Evolutionary conservation across 441 rosid species (phyloP).

Genomic region (Kokia cookei): DNA sequence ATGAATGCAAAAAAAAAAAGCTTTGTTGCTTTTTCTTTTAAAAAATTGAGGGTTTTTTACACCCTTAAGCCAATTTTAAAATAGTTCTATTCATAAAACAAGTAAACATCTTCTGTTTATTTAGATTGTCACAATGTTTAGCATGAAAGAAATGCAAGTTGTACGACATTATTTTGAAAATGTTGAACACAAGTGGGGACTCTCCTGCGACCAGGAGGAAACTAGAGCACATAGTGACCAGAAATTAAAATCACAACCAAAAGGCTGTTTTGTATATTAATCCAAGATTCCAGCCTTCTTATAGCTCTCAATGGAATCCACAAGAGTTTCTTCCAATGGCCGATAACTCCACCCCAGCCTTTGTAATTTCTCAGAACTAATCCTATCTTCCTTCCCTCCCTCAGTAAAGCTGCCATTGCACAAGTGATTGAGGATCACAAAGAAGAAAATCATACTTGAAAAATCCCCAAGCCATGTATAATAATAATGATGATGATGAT

Average conservation of each 20-base stretch:
- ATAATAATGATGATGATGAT: not conserved
- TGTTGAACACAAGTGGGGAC: not conserved
- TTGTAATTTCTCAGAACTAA: slow-evolving; percentile 64
- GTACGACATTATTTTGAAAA: not conserved
- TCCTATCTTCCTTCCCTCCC: slow-evolving; percentile 2
- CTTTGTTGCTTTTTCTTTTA: too few relatives aligned
- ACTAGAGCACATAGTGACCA: not conserved
- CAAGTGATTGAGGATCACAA: not conserved
- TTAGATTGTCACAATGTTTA: not conserved
- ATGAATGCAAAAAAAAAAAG: too few relatives aligned
- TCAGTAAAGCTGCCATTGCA: slow-evolving; percentile 41
- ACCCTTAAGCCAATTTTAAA: too few relatives aligned
- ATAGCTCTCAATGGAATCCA: slow-evolving; percentile 64
- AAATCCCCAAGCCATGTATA: not conserved
- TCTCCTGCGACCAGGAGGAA: not conserved
- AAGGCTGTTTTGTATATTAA: slow-evolving; percentile 5
- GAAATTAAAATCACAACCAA: not conserved
- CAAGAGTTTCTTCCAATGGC: slow-evolving; percentile 57
- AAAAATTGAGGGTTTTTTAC: too few relatives aligned
- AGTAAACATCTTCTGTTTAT: too few relatives aligned
- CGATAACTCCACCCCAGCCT: slow-evolving; percentile 67
- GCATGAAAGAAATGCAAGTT: not conserved
- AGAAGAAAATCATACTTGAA: not conserved
- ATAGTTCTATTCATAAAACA: too few relatives aligned
- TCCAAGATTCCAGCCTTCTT: slow-evolving; percentile 49